Conservation (phyloP, 352 stramenopile genomes). For the Pythium catenulatum region DNA sequence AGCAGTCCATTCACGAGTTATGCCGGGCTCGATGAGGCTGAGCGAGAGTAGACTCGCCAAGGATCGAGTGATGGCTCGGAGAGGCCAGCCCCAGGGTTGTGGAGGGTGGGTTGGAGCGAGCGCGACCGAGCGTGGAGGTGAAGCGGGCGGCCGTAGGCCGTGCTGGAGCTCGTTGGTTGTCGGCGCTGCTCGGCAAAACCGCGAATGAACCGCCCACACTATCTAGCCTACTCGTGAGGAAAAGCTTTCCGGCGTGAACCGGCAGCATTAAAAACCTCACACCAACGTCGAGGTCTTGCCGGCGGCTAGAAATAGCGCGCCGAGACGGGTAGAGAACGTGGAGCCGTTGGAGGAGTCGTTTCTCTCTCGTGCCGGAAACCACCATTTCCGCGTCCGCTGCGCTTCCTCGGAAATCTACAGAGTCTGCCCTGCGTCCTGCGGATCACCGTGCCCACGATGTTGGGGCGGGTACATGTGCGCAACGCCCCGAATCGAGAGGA, state of each 20-base stretch:
- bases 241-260: not conserved
- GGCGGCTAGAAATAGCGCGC: not conserved
- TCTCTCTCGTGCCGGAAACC: too few relatives aligned
- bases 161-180: not conserved
- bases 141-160: not conserved
- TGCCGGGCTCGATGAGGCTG: slow-evolving; percentile 6
- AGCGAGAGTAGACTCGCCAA: not conserved
- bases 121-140: not conserved
- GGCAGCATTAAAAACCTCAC: slow-evolving; percentile 4
- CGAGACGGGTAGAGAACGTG: too few relatives aligned
- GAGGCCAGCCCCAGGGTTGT: not conserved
- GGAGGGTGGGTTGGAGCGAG: not conserved
- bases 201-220: not conserved
- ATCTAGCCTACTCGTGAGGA: not conserved
- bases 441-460: too few relatives aligned
- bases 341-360: too few relatives aligned
- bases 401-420: too few relatives aligned
- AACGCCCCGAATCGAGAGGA: too few relatives aligned
- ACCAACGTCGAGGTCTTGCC: not conserved
- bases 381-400: too few relatives aligned
- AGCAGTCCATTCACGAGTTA: slow-evolving; percentile 17
- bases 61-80: not conserved
- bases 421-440: too few relatives aligned
- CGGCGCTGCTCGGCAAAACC: slow-evolving; percentile 1
- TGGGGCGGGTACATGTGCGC: too few relatives aligned